A percentile compares a stretch with the other conserved stretches of the same genome.
Conservation (phyloP, 2,329 filamentous ascomycete genomes). For the Monilinia laxa region DNA sequence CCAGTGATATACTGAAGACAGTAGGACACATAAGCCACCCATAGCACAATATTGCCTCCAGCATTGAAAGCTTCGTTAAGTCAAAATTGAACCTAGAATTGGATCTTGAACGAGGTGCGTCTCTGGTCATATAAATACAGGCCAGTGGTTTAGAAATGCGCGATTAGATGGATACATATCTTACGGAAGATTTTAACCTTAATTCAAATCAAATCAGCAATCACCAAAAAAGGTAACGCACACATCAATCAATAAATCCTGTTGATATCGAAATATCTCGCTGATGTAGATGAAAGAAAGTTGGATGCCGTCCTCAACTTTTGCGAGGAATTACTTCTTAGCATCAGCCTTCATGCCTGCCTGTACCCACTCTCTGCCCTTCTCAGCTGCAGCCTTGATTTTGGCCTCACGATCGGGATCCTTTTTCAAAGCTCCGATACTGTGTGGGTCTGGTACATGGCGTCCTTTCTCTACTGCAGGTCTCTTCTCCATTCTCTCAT, state of each 20-base stretch:
- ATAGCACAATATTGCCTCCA: background rate
- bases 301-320: background rate
- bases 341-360: slow-evolving; percentile 55
- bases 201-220: background rate
- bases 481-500: slow-evolving; percentile 66
- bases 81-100: background rate
- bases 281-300: background rate
- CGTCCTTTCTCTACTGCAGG: slow-evolving; percentile 73
- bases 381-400: slow-evolving; percentile 56
- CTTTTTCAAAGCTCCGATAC: slow-evolving; percentile 52
- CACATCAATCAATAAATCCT: background rate
- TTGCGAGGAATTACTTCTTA: slow-evolving; percentile 30
- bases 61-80: background rate
- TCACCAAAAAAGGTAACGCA: background rate
- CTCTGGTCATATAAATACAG: background rate
- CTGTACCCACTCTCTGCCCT: slow-evolving; percentile 64
- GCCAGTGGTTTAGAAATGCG: background rate
- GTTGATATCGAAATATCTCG: background rate
- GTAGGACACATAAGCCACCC: background rate
- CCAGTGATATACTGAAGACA: background rate
- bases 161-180: background rate
- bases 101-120: background rate
- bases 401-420: slow-evolving; percentile 45
- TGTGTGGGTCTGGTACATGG: slow-evolving; percentile 67
- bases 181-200: background rate